phyloP scores from a whole-genome alignment of 148 eudicot species.

The Vaccinium darrowii region DNA sequence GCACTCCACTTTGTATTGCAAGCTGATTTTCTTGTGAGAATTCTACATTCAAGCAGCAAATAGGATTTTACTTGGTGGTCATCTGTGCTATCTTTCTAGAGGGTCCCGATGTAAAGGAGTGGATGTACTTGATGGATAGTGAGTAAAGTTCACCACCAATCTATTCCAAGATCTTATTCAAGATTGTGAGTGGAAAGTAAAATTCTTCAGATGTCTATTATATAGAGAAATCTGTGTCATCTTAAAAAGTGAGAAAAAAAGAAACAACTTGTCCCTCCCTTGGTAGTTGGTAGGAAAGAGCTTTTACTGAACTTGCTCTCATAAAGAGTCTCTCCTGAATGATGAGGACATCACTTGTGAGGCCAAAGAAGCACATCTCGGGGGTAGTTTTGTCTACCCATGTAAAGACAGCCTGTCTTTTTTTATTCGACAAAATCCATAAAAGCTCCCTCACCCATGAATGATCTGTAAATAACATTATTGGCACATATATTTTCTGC shows the following conservation, averaged over 20 bases:
- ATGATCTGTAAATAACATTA: not conserved
- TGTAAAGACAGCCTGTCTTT: not conserved
- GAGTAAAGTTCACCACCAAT: not conserved
- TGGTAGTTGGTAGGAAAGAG: not conserved
- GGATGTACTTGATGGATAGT: not conserved
- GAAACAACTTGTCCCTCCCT: not conserved
- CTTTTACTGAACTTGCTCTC: not conserved
- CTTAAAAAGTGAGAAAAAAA: constrained; percentile 11
- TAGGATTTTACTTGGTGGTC: not conserved
- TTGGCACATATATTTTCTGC: not conserved
- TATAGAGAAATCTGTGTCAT: not conserved
- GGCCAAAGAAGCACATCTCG: not conserved
- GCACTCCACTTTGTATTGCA: not conserved
- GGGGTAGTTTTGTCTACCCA: not conserved
- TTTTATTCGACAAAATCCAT: not conserved
- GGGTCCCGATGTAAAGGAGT: not conserved
- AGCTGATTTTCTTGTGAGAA: not conserved
- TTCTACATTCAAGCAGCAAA: not conserved
- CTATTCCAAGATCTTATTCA: not conserved
- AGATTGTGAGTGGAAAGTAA: constrained; percentile 7
- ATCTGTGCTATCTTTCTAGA: not conserved
- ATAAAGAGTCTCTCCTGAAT: not conserved
- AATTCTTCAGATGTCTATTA: not conserved
- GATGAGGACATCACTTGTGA: not conserved
- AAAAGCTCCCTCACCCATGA: constrained; percentile 10